A percentile compares a stretch with the other conserved stretches of the same genome.
Evolutionary conservation across 1,139 yeast species (phyloP).

Genomic region (Hyphopichia fennica): DNA sequence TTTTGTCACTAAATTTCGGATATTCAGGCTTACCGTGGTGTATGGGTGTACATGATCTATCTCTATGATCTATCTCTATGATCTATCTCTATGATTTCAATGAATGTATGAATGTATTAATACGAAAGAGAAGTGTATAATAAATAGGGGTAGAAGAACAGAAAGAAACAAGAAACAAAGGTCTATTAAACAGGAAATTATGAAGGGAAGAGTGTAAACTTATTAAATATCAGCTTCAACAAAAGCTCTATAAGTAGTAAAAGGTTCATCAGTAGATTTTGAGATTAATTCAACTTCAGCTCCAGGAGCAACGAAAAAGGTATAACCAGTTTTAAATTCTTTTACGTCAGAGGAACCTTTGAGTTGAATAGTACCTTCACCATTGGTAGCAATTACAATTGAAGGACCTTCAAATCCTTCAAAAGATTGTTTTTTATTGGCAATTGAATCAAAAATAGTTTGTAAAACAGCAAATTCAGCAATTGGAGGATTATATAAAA

Average conservation of each 20-base stretch:
- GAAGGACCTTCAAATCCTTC: slow-evolving; percentile 83
- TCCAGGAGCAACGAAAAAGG: slow-evolving; percentile 82
- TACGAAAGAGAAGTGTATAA: too few species aligned
- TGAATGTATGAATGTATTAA: too few species aligned
- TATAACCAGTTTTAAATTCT: slow-evolving; percentile 60
- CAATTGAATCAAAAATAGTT: slow-evolving; percentile 50
- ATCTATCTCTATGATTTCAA: too few species aligned
- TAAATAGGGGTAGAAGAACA: too few species aligned
- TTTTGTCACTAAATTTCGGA: not conserved
- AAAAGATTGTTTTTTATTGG: slow-evolving; percentile 47
- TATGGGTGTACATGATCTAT: not conserved
- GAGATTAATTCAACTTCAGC: slow-evolving; percentile 62
- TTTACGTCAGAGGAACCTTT: slow-evolving; percentile 41
- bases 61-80: too few species aligned
- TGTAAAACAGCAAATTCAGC: slow-evolving; percentile 92
- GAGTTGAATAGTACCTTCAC: slow-evolving; percentile 60
- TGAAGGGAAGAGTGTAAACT: too few species aligned
- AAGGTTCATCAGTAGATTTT: slow-evolving; percentile 43
- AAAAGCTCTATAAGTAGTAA: slow-evolving; percentile 85
- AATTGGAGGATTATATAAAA: slow-evolving; percentile 91
- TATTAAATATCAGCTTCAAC: slow-evolving; percentile 53
- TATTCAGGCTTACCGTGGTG: too few species aligned
- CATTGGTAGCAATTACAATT: slow-evolving; percentile 79
- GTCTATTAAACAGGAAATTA: not conserved
- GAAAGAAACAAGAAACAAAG: too few species aligned